Evolutionary conservation across 1,139 yeast species (phyloP), one percentile per base, ranked within the genome.

Genomic region (Candida dubliniensis): DNA sequence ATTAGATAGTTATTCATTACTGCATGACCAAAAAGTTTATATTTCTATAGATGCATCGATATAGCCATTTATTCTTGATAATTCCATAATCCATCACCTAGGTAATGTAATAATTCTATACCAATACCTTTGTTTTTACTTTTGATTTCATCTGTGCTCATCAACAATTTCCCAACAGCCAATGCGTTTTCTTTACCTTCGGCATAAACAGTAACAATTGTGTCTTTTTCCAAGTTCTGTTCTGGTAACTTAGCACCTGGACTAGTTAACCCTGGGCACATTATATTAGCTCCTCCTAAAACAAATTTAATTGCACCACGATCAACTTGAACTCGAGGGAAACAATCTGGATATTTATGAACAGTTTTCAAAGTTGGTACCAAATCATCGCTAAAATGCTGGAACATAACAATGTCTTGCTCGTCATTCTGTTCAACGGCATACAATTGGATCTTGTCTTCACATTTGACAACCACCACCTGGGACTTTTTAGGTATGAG

Each of bases 241-340:
- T 84, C 93, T 11, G 98, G 97, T 49, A 91, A 71, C 47, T 71
- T 66, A 26, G 96, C 98, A 36, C 98, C 98, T 8, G 87, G 77
- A 14, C 96, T 87, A 0, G 98, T 91, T 52, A 91, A 75, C 24
- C 99, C 99, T 4, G 98, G 98, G 67, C 98, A 91, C 97, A 90
- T 91, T 56, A 91, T 87, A 60, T 90, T 90, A 30, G 97, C 97
- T 44, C 98, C 98, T 2, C 96, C 86, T 31, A 91, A 71, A 18
- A 91, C 95, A 59, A 91, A 91, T 66, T 91, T 91, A 61, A 91
- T 90, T 42, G 98, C 99, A 47, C 99, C 99, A 63, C 97, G 78
- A 61, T 91, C 99, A 9, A 91, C 98, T 58, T 84, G 87, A 31
- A 91, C 96, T 36, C 79, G 71, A 30, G 97, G 97, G 67, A 91